Conservation (phyloP, 352 stramenopile species). For the Pythium angustatum region DNA sequence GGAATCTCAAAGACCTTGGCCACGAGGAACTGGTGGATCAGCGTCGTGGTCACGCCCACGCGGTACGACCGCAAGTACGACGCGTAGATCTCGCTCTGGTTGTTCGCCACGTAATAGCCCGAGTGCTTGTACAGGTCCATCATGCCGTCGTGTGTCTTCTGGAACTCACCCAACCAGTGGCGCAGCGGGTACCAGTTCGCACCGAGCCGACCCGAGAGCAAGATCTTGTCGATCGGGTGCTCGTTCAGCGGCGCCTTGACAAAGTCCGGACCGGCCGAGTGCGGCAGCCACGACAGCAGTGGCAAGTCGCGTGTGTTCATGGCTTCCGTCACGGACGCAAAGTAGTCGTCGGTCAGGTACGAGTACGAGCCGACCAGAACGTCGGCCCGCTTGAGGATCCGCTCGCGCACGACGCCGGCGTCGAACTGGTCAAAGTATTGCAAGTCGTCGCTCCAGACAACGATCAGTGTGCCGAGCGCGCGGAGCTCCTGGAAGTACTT, state of each 20-base stretch:
- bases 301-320: constrained; percentile 65
- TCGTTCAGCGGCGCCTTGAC: constrained; percentile 60
- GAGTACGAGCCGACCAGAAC: constrained; percentile 73
- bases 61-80: constrained; percentile 73
- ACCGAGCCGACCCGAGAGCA: constrained; percentile 58
- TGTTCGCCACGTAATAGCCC: constrained; percentile 56
- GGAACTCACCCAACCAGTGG: constrained; percentile 64
- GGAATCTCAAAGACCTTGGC: constrained; percentile 85
- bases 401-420: constrained; percentile 51
- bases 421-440: constrained; percentile 83
- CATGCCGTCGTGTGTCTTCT: constrained; percentile 40
- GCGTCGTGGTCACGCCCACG: constrained; percentile 69
- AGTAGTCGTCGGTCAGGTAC: constrained; percentile 82
- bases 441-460: constrained; percentile 80
- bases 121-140: constrained; percentile 72
- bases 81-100: constrained; percentile 65
- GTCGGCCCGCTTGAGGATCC: constrained; percentile 65
- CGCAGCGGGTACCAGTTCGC: constrained; percentile 65
- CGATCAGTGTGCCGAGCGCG: constrained; percentile 61
- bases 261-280: constrained; percentile 67
- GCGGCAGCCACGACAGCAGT: constrained; percentile 65
- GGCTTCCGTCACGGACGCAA: constrained; percentile 46
- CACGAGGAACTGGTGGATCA: constrained; percentile 78
- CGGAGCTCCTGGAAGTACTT: constrained; percentile 72
- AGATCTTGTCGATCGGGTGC: constrained; percentile 73